A percentile compares a stretch with the other conserved stretches of the same genome.
Conservation (phyloP, 106 monocot species). For the Phalaenopsis equestris region DNA sequence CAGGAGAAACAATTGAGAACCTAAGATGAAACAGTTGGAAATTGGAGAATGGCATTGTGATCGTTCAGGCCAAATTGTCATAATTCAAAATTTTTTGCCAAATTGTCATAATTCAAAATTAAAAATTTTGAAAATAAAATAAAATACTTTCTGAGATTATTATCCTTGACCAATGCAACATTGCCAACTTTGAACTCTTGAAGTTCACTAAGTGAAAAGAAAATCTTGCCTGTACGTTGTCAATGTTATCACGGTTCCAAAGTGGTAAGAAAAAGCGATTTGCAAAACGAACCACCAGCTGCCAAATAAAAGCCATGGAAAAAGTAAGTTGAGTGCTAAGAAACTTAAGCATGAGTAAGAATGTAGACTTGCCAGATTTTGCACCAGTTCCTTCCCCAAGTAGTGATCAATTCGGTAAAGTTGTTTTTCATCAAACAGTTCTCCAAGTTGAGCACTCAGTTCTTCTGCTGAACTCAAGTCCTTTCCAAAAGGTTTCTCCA, state of each 20-base stretch:
- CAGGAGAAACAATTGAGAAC: background rate
- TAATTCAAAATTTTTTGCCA: background rate
- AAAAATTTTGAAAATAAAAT: background rate
- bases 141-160: background rate
- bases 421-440: slow-evolving; percentile 84
- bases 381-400: slow-evolving; percentile 94
- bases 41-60: background rate
- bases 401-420: slow-evolving; percentile 97
- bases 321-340: background rate
- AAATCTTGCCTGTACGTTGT: slow-evolving; percentile 68
- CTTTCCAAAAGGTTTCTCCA: slow-evolving; percentile 98
- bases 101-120: background rate
- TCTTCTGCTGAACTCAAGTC: slow-evolving; percentile 85
- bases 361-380: slow-evolving; percentile 66
- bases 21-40: background rate
- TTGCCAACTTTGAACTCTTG: background rate
- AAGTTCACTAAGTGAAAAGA: background rate
- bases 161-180: background rate
- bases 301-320: slow-evolving; percentile 13
- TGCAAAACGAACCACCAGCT: slow-evolving; percentile 98
- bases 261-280: slow-evolving; percentile 95
- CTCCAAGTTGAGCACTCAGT: slow-evolving; percentile 81
- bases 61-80: background rate
- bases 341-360: background rate
- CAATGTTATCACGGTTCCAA: slow-evolving; percentile 98